Evolutionary conservation across 257 asterid genomes (phyloP), one percentile per base, ranked within the genome.

Genomic region (Mentha longifolia): DNA sequence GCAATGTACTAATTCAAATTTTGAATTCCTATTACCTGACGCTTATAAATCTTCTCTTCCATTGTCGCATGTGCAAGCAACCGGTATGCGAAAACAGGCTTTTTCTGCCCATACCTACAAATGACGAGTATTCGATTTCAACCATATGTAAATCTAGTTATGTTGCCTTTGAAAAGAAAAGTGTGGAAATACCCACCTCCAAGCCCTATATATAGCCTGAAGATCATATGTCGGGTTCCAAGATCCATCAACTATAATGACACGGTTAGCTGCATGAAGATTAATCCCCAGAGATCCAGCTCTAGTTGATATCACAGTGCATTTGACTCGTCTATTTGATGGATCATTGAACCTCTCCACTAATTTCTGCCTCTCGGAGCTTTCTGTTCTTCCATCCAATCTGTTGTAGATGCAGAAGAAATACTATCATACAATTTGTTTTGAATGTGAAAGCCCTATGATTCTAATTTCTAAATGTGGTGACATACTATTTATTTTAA

Each of bases 31-130:
- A 57, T 16, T 81, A 90, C 98, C 98, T 94, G 99, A 58, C 99
- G 99, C 89, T 94, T 94, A 77, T 94, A 94, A 51, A 94, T 94
- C 66, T 94, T 94, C 73, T 94, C 99, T 85, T 94, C 99, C 99
- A 94, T 91, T 0, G 99, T 89, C 58, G 96, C 99, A 80, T 89
- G 96, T 56, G 97, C 99, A 74, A 94, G 88, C 78, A 94, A 81
- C 75, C 99, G 87, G 77, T 94, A 94, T 37, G 99, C 99, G 73
- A 89, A 91, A 45, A 94, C 99, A n/a, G 99, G 98, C 80, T 94
- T 94, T 37, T 82, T 88, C 83, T 94, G 99, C 43, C 99, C 99
- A 76, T 94, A 94, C 88, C 99, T 94, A 74, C 77, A 35, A 80
- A 19, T 30, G 52, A 69, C 6, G 31, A 67, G 61, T 15, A 76